A percentile compares a stretch with the other conserved stretches of the same genome.
These are phyloP conservation scores for Tulasnella sp. DNA, from an alignment of 768 basidiomycete genomes.

Conservation along the genomic window DNA sequence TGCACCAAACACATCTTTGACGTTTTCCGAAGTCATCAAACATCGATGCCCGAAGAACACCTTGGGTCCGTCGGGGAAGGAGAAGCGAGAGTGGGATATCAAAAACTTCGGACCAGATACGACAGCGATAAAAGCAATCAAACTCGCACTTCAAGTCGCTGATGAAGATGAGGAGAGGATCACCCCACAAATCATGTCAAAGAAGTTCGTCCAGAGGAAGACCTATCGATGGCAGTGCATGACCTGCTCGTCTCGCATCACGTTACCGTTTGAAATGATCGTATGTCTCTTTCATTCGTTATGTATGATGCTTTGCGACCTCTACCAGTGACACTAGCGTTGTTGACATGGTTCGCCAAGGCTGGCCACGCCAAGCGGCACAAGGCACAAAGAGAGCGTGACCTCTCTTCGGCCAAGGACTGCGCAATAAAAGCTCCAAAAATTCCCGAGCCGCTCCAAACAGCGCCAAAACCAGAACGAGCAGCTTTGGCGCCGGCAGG, in stretches of 20 bases:
- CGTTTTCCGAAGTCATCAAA: neutral
- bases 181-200: neutral
- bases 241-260: neutral
- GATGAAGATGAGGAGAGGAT: neutral
- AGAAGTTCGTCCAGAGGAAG: neutral
- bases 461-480: too few species aligned
- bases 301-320: neutral
- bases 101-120: neutral
- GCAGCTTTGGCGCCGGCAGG: too few species aligned
- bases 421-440: too few species aligned
- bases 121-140: neutral
- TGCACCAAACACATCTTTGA: neutral
- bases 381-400: neutral
- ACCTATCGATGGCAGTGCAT: neutral
- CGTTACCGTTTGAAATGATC: neutral
- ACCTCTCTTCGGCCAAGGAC: too few species aligned
- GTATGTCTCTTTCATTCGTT: neutral
- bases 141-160: neutral
- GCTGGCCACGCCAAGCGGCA: constrained; percentile 4
- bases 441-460: too few species aligned
- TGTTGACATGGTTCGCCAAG: neutral
- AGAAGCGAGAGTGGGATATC: neutral
- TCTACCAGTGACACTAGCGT: neutral
- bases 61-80: neutral
- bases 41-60: constrained; percentile 6